Base-by-base conservation (phyloP, 2,329 filamentous ascomycete genomes). In the Emergomyces orientalis region DNA sequence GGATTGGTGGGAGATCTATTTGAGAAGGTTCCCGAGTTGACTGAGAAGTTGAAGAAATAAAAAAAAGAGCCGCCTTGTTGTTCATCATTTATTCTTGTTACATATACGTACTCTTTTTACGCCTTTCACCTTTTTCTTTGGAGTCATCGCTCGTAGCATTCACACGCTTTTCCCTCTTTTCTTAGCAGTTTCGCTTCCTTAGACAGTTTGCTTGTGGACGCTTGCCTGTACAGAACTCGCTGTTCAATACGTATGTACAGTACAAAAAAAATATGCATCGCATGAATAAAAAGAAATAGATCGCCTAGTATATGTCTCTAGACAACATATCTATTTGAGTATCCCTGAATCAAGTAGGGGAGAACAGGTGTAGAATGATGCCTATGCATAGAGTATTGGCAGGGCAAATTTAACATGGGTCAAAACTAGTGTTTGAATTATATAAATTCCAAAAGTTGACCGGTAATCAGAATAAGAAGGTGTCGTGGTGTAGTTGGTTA, bases 1-100 rank as follows among this genome's bases (percentile, higher is more conserved):
- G 94, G 94, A 14, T 80, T 99, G 60, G 93, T 99, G 5, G 93
- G 92, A 49, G 94, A 99, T 80, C 78, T 99, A 70, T 97, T 97
- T 74, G 91, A 96, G 63, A 92, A 91, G 80, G 91, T 97, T 52
- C 94, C 94, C 1, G 92, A 97, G 81, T 80, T 99, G 76, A 97
- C 92, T 1, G 89, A 97, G 80, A 97, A 97, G 84, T 75, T 99
- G 67, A 94, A 93, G 80, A 82, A 69, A 63, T 66, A 67, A 45
- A 37, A 17, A 17, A 37, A 56, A 56, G 47, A 47, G 17, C 14
- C 13, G 56, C 34, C 8, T 1, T 32, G 5, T 14, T 14, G 25
- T 47, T 47, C 27, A 22, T 45, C 19, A 22, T 47, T 34, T 45
- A 13, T 47, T 39, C n/a, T 6, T 47, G 25, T 34, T 11, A 34